Evolutionary conservation across 495 filamentous ascomycete genomes (phyloP), one percentile per base, ranked within the genome.

Genomic region (Penicillium nucicola): DNA sequence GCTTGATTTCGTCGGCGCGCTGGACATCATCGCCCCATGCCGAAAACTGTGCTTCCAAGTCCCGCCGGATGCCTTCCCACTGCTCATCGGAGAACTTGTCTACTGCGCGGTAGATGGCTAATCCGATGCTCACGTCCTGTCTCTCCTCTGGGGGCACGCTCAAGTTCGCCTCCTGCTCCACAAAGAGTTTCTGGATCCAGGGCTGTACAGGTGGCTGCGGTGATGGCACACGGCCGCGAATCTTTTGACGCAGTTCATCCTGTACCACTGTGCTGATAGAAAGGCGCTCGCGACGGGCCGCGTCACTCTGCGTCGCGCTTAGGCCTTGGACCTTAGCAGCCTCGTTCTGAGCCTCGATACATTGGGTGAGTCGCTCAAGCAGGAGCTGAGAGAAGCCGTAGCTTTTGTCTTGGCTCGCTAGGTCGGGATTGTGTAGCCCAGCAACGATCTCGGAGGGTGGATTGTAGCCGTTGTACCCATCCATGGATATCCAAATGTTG

Each of bases 81-180:
- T 57, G 31, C 32, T 40, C 50, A 32, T 57, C 53, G 36, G 20
- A 48, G 25, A 48, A 12, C 3, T 19, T 25, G 37, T 64, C 41
- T 4, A 31, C 17, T 5, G 56, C 13, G 37, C 53, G 37, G 43
- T 64, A 64, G 22, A 53, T 47, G 13, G 59, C 50, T 11, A 60
- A 52, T 11, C 60, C 60, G 41, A 54, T 32, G 7, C 28, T 11
- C 13, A 5, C 15, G 25, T 43, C 14, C 0, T 20, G 9, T 15
- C 41, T 43, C 10, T 43, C 41, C 28, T 1, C 9, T 5, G 41
- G 28, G 15, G 18, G 14, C 45, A 48, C 5, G 20, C 14, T 23
- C 34, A 31, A 14, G 34, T 6, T 48, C 20, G 20, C 22, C 35
- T 48, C 45, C 9, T 48, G 35, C 5, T 18, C 35, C 19, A 22